These are phyloP conservation scores for Fusarium fujikuroi DNA, from an alignment of 2,329 filamentous ascomycete species.

Conservation along the genomic window DNA sequence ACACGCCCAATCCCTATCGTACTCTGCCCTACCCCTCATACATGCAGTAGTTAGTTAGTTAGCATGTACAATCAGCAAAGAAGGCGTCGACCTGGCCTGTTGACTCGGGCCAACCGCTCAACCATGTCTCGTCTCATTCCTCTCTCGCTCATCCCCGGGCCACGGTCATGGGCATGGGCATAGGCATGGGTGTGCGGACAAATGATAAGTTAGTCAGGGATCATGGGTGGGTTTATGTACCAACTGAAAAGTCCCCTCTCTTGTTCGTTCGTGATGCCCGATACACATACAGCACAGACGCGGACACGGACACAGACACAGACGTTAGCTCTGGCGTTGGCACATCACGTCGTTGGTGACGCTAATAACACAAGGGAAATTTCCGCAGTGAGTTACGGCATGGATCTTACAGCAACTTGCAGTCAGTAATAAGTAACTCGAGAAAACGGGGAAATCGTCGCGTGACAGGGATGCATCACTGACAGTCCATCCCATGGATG, in stretches of 20 bases:
- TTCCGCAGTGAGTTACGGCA: conserved; percentile 3
- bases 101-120: conserved; percentile 19
- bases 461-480: conserved; percentile 25
- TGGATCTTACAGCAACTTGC: background rate
- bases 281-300: background rate
- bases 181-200: conserved; percentile 17
- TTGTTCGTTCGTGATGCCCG: conserved; percentile 3
- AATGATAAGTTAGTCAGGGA: conserved; percentile 39
- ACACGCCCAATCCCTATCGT: conserved; percentile 26
- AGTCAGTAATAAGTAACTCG: background rate
- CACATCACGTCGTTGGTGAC: background rate
- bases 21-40: conserved; percentile 30
- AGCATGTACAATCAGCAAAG: background rate
- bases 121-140: conserved; percentile 24
- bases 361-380: conserved; percentile 27
- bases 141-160: conserved; percentile 31
- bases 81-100: background rate
- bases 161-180: conserved; percentile 15
- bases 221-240: conserved; percentile 16
- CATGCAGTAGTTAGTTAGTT: background rate
- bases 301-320: background rate
- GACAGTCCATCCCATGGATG: background rate
- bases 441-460: conserved; percentile 4
- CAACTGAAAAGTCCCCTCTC: background rate
- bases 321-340: background rate